Evolutionary conservation across 495 filamentous ascomycete species (phyloP).

Genomic region (Haplographium delicatum): DNA sequence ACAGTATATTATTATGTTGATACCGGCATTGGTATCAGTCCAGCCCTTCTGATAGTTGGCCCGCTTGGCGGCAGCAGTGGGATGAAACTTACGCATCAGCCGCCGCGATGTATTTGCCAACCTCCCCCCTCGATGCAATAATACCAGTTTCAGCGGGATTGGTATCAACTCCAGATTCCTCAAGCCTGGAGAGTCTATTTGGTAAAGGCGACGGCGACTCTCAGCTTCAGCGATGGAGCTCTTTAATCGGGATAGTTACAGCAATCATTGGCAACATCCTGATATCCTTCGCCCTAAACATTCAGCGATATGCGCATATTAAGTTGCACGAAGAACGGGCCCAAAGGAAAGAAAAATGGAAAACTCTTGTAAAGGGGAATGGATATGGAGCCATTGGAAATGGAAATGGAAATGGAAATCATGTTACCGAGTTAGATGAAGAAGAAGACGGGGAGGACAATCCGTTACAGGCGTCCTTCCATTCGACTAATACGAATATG

Average conservation of each 20-base stretch:
- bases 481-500: constrained; percentile 36
- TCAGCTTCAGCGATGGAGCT: constrained; percentile 73
- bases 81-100: constrained; percentile 4
- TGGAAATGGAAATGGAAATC: constrained; percentile 25
- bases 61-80: constrained; percentile 9
- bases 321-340: constrained; percentile 55
- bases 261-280: constrained; percentile 88
- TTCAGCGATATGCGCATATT: constrained; percentile 93
- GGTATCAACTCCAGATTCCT: not conserved
- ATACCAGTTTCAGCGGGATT: constrained; percentile 1
- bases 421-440: constrained; percentile 24
- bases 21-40: not conserved
- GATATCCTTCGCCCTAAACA: constrained; percentile 92
- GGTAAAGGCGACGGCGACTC: constrained; percentile 29
- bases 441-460: constrained; percentile 37
- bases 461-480: constrained; percentile 41
- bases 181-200: not conserved
- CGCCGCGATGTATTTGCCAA: constrained; percentile 22
- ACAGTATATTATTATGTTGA: constrained; percentile 7
- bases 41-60: constrained; percentile 7
- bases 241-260: constrained; percentile 87
- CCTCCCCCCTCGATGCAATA: constrained; percentile 6
- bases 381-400: constrained; percentile 34
- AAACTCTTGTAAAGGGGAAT: constrained; percentile 26
- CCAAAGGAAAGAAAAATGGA: constrained; percentile 33